Conservation (phyloP, 73 alveolate genomes). For the Paramecium caudatum region DNA sequence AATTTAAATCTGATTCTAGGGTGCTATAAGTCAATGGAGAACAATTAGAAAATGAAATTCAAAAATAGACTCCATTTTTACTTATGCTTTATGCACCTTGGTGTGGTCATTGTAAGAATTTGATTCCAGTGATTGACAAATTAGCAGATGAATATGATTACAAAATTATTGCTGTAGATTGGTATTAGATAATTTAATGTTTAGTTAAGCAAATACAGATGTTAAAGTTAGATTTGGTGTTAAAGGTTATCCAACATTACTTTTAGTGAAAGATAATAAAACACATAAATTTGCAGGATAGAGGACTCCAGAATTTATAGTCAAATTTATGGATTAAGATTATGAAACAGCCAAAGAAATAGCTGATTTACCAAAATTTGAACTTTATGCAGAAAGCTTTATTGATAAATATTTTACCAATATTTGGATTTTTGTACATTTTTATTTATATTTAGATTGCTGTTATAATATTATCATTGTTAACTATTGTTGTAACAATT, state of each 20-base stretch:
- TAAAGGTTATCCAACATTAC: conserved; percentile 67
- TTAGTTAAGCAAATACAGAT: neutral
- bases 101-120: conserved; percentile 59
- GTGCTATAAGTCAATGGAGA: neutral
- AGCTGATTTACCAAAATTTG: neutral
- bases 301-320: conserved; percentile 55
- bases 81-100: conserved; percentile 65
- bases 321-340: neutral
- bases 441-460: conserved; percentile 30
- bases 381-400: neutral
- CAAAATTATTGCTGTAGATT: neutral
- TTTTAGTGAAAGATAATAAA: conserved; percentile 36
- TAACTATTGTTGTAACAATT: neutral
- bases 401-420: conserved; percentile 12
- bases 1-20: neutral
- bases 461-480: neutral
- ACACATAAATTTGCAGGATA: conserved; percentile 16
- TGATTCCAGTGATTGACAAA: conserved; percentile 23
- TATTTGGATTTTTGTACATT: no score
- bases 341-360: neutral
- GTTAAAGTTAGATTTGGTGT: neutral
- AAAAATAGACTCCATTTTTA: neutral
- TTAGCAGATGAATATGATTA: conserved; percentile 29
- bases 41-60: neutral
- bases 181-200: neutral